Conservation (phyloP, 768 basidiomycete species). For the Fomitopsis pulvina region DNA sequence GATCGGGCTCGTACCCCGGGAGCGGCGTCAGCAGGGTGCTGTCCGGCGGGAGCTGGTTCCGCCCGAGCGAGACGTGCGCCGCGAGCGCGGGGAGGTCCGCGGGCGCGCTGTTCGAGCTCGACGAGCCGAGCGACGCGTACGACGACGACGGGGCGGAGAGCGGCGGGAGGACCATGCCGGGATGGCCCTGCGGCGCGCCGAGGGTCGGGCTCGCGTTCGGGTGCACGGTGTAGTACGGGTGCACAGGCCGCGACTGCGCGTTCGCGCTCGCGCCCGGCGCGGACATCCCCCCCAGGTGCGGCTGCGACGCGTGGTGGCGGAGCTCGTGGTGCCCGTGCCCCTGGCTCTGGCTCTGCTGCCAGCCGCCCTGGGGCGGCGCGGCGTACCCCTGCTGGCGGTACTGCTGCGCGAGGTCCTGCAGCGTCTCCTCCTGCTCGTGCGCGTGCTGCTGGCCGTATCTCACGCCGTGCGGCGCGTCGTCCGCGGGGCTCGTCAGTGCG, state of each 20-base stretch:
- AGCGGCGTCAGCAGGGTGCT: slow-evolving; percentile 64
- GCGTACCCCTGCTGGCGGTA: slow-evolving; percentile 8
- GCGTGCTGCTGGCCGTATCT: slow-evolving; percentile 6
- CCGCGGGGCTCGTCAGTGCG: slow-evolving; percentile 9
- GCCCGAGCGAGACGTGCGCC: slow-evolving; percentile 40
- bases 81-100: slow-evolving; percentile 10
- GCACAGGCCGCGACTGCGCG: slow-evolving; percentile 1
- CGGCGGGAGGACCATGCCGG: neutral
- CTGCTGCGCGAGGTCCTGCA: slow-evolving; percentile 3
- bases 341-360: slow-evolving; percentile 3
- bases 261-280: neutral
- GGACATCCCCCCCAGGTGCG: neutral
- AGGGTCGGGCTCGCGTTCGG: neutral
- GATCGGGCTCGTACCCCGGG: slow-evolving; percentile 32
- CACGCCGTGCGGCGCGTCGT: slow-evolving; percentile 3
- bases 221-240: slow-evolving; percentile 1
- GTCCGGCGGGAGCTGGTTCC: slow-evolving; percentile 42
- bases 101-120: neutral
- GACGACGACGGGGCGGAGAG: slow-evolving; percentile 13
- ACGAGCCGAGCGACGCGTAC: slow-evolving; percentile 8
- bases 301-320: neutral
- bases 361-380: slow-evolving; percentile 2
- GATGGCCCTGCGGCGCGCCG: neutral
- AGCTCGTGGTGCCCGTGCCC: slow-evolving; percentile 9
- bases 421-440: slow-evolving; percentile 10